Conservation (phyloP, 257 asterid genomes). For the Solanum piurae region DNA sequence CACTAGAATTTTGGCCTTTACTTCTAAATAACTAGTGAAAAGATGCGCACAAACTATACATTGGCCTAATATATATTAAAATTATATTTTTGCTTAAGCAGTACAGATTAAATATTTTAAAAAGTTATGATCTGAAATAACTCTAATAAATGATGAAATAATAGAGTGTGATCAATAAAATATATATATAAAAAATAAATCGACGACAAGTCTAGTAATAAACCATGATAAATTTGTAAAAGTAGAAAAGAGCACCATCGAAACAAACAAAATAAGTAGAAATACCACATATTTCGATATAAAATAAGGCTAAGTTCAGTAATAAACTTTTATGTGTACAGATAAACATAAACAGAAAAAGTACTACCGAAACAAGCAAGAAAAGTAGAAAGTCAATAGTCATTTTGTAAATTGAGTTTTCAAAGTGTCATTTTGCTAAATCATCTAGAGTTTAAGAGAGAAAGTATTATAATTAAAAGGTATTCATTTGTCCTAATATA, state of each 20-base stretch:
- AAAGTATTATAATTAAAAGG: too few species aligned
- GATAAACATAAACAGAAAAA: neutral
- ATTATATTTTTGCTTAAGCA: too few species aligned
- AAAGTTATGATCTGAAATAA: too few species aligned
- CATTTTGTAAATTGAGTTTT: neutral
- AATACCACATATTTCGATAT: neutral
- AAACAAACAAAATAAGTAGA: neutral
- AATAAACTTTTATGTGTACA: neutral
- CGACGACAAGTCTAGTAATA: neutral
- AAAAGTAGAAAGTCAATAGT: neutral
- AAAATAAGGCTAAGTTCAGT: neutral
- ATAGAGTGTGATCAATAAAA: too few species aligned
- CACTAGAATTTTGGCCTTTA: neutral
- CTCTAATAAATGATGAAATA: too few species aligned
- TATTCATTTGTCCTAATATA: too few species aligned
- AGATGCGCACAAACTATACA: too few species aligned
- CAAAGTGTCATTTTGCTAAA: neutral
- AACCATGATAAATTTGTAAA: neutral
- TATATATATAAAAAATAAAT: too few species aligned
- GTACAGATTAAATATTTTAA: too few species aligned
- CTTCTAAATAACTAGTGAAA: too few species aligned
- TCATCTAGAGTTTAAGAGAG: too few species aligned
- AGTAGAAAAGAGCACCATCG: neutral
- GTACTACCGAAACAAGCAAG: neutral
- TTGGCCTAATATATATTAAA: too few species aligned